These are phyloP conservation scores for Tulasnella sp. DNA, from an alignment of 768 basidiomycete species.

Conservation along the genomic window DNA sequence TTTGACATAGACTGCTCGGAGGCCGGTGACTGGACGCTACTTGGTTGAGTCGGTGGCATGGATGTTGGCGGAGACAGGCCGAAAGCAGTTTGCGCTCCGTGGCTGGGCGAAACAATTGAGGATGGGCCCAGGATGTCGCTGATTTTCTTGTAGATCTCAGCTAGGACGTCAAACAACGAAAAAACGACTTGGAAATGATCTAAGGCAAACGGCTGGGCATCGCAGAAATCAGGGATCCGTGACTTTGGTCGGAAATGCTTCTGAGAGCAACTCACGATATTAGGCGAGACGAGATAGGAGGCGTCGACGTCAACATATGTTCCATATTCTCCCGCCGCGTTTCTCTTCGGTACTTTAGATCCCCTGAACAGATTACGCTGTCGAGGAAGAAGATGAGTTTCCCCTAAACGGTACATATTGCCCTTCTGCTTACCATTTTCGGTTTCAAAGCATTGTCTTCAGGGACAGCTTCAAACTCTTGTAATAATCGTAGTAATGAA, in stretches of 20 bases:
- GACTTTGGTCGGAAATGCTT: not conserved
- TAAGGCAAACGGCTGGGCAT: slow-evolving; percentile 69
- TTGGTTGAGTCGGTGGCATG: slow-evolving; percentile 4
- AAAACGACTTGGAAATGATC: slow-evolving; percentile 87
- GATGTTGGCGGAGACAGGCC: slow-evolving; percentile 11
- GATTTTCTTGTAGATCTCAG: slow-evolving; percentile 84
- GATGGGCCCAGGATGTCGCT: slow-evolving; percentile 67
- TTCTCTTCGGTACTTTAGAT: slow-evolving; percentile 49
- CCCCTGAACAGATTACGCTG: slow-evolving; percentile 47
- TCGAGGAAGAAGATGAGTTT: not conserved
- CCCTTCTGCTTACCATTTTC: slow-evolving; percentile 49
- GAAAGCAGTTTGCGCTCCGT: not conserved
- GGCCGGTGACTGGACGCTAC: not conserved
- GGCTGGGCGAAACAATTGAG: not conserved
- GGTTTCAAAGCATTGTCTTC: slow-evolving; percentile 59
- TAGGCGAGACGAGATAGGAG: slow-evolving; percentile 63
- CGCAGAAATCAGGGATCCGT: too few relatives aligned
- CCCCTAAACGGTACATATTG: not conserved
- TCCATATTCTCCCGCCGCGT: slow-evolving; percentile 48
- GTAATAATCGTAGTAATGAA: slow-evolving; percentile 59
- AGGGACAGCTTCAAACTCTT: slow-evolving; percentile 71
- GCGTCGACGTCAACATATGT: slow-evolving; percentile 45
- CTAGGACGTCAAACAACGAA: slow-evolving; percentile 80
- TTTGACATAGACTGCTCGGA: not conserved
- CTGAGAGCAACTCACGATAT: slow-evolving; percentile 48